Percentiles rank a stretch among this genome's conserved stretches.
phyloP scores from a whole-genome alignment of 169 alveolate genomes.

The Cryptosporidium muris region DNA sequence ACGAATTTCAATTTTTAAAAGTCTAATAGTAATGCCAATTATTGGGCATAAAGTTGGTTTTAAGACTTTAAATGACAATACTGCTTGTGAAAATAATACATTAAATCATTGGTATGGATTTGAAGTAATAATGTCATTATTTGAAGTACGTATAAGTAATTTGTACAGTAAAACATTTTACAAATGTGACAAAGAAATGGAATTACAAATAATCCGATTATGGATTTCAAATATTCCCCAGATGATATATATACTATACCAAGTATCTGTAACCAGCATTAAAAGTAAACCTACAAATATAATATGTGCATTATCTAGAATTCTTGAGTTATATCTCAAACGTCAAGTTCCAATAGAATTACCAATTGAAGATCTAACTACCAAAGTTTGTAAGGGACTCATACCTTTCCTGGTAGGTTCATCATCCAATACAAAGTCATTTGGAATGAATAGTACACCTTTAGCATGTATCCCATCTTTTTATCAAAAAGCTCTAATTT shows the following conservation, averaged over 20 bases:
- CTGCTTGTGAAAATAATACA: too few relatives aligned
- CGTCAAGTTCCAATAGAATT: neutral
- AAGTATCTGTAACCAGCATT: neutral
- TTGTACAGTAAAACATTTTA: too few relatives aligned
- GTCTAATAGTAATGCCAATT: too few relatives aligned
- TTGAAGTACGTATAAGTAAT: too few relatives aligned
- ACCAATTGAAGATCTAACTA: neutral
- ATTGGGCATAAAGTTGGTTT: too few relatives aligned
- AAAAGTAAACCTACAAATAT: slow-evolving; percentile 8
- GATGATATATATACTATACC: slow-evolving; percentile 18
- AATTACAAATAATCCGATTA: slow-evolving; percentile 9
- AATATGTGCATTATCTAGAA: slow-evolving; percentile 20
- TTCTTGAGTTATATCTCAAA: slow-evolving; percentile 12
- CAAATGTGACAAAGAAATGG: neutral
- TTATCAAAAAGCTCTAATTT: slow-evolving; percentile 25
- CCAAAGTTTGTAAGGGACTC: slow-evolving; percentile 7
- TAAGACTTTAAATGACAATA: too few relatives aligned
- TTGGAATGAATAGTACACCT: neutral
- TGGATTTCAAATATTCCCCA: slow-evolving; percentile 48
- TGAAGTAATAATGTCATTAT: too few relatives aligned
- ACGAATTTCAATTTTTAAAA: too few relatives aligned
- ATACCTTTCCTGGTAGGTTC: slow-evolving; percentile 34
- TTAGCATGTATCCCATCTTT: slow-evolving; percentile 8
- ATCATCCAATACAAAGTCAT: neutral
- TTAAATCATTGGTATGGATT: too few relatives aligned